Conservation (phyloP, 2,329 filamentous ascomycete genomes). For the Epichloe brachyelytri region DNA sequence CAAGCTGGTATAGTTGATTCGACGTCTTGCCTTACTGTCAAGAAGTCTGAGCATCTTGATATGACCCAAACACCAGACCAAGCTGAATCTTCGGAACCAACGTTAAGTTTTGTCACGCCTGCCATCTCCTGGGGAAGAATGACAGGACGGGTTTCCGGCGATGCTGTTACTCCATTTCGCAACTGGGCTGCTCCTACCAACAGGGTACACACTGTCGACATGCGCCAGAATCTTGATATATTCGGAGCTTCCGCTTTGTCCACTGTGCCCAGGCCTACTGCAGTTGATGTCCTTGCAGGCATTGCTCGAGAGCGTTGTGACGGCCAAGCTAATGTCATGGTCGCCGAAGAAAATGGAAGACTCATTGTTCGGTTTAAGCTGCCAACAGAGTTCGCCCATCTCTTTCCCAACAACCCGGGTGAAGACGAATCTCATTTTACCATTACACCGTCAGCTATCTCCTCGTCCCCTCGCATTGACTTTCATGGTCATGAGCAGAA, state of each 20-base stretch:
- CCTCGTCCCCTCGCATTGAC: slow-evolving; percentile 12
- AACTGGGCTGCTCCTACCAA: slow-evolving; percentile 5
- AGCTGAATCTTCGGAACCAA: neutral
- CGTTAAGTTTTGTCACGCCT: slow-evolving; percentile 3
- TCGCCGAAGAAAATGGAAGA: slow-evolving; percentile 16
- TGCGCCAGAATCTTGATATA: slow-evolving; percentile 23
- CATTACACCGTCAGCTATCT: slow-evolving; percentile 11
- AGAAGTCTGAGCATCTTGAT: neutral
- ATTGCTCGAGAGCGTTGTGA: slow-evolving; percentile 15
- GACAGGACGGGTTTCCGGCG: slow-evolving; percentile 5
- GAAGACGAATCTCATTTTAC: slow-evolving; percentile 15
- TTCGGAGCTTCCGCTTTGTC: slow-evolving; percentile 14
- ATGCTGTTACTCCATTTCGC: slow-evolving; percentile 3
- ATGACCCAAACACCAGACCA: slow-evolving; percentile 1
- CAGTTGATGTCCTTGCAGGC: slow-evolving; percentile 14
- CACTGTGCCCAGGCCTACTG: slow-evolving; percentile 2
- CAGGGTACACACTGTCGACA: slow-evolving; percentile 20
- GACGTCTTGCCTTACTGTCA: neutral
- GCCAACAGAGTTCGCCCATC: slow-evolving; percentile 16
- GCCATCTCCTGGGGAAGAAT: slow-evolving; percentile 9
- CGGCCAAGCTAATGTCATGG: slow-evolving; percentile 19
- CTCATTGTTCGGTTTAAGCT: slow-evolving; percentile 27
- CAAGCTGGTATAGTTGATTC: neutral
- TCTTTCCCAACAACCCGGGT: slow-evolving; percentile 19
- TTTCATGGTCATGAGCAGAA: slow-evolving; percentile 5